A percentile compares a stretch with the other conserved stretches of the same genome.
phyloP scores from a whole-genome alignment of 2,329 filamentous ascomycete species.

The Scytalidium sp. region DNA sequence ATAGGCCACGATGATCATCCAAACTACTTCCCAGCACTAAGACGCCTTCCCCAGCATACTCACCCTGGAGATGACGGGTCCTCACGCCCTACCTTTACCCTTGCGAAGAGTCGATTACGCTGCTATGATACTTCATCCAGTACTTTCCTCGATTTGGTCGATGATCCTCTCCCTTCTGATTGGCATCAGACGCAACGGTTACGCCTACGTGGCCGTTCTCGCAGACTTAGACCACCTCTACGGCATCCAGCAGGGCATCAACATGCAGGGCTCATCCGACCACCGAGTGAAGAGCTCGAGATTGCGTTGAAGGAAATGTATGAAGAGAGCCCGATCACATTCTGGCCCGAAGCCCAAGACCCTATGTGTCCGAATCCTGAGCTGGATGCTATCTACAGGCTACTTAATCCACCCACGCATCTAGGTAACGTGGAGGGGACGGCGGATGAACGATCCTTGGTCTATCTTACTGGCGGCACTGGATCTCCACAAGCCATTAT shows the following conservation, averaged over 20 bases:
- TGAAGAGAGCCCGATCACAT: slow-evolving; percentile 14
- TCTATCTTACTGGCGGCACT: slow-evolving; percentile 37
- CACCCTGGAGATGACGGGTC: slow-evolving; percentile 47
- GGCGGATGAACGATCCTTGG: slow-evolving; percentile 45
- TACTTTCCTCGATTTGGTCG: slow-evolving; percentile 58
- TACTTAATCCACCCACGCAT: slow-evolving; percentile 37
- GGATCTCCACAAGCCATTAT: slow-evolving; percentile 32
- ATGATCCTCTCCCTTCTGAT: slow-evolving; percentile 40
- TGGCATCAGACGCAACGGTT: slow-evolving; percentile 33
- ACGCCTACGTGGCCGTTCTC: slow-evolving; percentile 47
- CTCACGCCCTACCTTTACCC: slow-evolving; percentile 40
- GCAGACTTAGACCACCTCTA: slow-evolving; percentile 32
- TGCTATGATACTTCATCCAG: slow-evolving; percentile 51
- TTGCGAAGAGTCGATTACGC: slow-evolving; percentile 51
- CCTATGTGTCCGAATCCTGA: slow-evolving; percentile 17
- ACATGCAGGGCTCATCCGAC: slow-evolving; percentile 11
- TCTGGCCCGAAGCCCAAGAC: slow-evolving; percentile 32
- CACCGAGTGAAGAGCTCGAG: slow-evolving; percentile 10
- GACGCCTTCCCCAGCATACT: slow-evolving; percentile 38
- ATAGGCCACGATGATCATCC: slow-evolving; percentile 28
- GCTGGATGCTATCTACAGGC: slow-evolving; percentile 31
- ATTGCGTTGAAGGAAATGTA: slow-evolving; percentile 23
- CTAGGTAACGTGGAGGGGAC: slow-evolving; percentile 35
- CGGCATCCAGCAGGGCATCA: slow-evolving; percentile 5
- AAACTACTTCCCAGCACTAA: slow-evolving; percentile 32